These are phyloP conservation scores for Ophiostoma ulmi DNA, from an alignment of 2,329 filamentous ascomycete genomes.

Conservation along the genomic window DNA sequence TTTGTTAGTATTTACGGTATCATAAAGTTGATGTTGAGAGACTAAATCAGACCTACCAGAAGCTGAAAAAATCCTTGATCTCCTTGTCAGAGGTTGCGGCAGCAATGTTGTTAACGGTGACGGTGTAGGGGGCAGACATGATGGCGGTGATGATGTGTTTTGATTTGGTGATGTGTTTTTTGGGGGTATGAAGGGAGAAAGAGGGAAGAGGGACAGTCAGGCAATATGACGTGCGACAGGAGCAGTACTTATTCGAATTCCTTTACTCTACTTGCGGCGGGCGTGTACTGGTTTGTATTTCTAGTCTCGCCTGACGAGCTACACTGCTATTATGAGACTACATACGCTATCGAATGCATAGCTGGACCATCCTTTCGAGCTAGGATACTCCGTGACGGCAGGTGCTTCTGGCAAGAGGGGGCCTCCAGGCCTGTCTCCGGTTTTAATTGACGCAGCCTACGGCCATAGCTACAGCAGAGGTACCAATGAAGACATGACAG, in stretches of 20 bases:
- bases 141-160: constrained; percentile 16
- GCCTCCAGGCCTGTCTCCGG: constrained; percentile 7
- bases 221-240: background rate
- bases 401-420: background rate
- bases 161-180: background rate
- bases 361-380: too few species aligned
- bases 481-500: background rate
- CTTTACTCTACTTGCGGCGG: constrained; percentile 4
- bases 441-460: constrained; percentile 2
- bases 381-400: background rate
- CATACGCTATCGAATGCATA: background rate
- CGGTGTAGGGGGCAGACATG: constrained; percentile 28
- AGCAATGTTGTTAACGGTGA: constrained; percentile 82
- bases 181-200: background rate
- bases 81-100: constrained; percentile 78
- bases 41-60: constrained; percentile 57
- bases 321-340: constrained; percentile 5
- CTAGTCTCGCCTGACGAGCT: background rate
- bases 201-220: background rate
- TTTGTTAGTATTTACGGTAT: background rate
- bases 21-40: too few species aligned
- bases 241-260: constrained; percentile 18
- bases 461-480: background rate
- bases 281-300: background rate
- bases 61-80: constrained; percentile 95